Conservation (phyloP, 495 filamentous ascomycete genomes). For the Aspergillus olivimuriae region DNA sequence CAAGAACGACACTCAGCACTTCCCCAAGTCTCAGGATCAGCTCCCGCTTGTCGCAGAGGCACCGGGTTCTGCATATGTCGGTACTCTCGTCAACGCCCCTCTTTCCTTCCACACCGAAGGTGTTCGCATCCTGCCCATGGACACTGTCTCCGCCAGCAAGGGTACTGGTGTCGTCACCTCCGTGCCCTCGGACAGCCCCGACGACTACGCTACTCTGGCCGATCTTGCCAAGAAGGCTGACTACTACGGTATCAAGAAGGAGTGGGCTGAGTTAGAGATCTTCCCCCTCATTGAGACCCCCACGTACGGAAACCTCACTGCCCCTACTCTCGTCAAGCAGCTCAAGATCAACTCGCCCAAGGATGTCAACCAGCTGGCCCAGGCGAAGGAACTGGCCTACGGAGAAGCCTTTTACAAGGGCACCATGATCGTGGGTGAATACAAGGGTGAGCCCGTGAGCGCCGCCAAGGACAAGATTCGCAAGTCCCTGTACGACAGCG, state of each 20-base stretch:
- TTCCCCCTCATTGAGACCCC: slow-evolving; percentile 85
- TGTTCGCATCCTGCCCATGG: slow-evolving; percentile 91
- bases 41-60: slow-evolving; percentile 55
- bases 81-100: slow-evolving; percentile 80
- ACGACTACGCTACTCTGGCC: slow-evolving; percentile 84
- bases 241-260: slow-evolving; percentile 92
- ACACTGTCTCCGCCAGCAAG: slow-evolving; percentile 82
- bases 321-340: slow-evolving; percentile 77
- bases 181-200: slow-evolving; percentile 91
- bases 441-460: slow-evolving; percentile 79
- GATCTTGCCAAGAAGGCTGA: slow-evolving; percentile 96
- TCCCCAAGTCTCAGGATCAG: slow-evolving; percentile 54
- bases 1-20: slow-evolving; percentile 62
- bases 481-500: slow-evolving; percentile 67
- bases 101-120: slow-evolving; percentile 79
- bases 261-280: slow-evolving; percentile 90
- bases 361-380: slow-evolving; percentile 78
- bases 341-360: slow-evolving; percentile 96
- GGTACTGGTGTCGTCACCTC: slow-evolving; percentile 95
- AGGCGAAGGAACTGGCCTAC: slow-evolving; percentile 95
- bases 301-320: slow-evolving; percentile 77
- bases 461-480: slow-evolving; percentile 81
- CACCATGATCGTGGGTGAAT: slow-evolving; percentile 82
- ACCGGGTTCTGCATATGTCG: slow-evolving; percentile 72
- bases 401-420: slow-evolving; percentile 98